Evolutionary conservation across 176 grass and related monocot genomes (phyloP).

Genomic region (Eragrostis curvula): DNA sequence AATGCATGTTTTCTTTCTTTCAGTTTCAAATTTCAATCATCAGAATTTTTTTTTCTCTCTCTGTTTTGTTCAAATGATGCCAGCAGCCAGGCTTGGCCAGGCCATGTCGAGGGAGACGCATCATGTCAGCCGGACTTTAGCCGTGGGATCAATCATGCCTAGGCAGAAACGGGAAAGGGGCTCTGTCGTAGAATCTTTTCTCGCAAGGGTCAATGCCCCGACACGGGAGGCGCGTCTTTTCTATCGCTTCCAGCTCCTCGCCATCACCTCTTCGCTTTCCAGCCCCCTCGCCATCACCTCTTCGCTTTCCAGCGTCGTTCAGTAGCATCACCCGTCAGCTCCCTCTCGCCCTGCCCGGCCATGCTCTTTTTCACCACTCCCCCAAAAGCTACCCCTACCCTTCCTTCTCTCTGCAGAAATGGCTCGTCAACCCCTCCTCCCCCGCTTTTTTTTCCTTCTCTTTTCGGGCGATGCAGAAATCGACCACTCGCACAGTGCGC

Average conservation of each 20-base stretch:
- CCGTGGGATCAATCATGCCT: constrained; percentile 36
- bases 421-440: neutral
- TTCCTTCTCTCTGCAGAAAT: neutral
- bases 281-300: constrained; percentile 17
- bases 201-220: constrained; percentile 30
- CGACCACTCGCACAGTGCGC: too few relatives aligned
- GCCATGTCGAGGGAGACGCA: neutral
- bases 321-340: neutral
- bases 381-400: neutral
- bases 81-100: too few relatives aligned
- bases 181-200: constrained; percentile 35
- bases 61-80: too few relatives aligned
- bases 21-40: neutral
- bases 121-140: constrained; percentile 1
- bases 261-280: constrained; percentile 32
- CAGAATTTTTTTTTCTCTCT: too few relatives aligned
- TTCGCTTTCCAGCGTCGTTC: constrained; percentile 18
- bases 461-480: too few relatives aligned
- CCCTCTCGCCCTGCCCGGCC: neutral
- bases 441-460: neutral
- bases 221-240: constrained; percentile 24
- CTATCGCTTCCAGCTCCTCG: neutral
- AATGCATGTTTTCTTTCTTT: neutral
- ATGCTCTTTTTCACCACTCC: neutral
- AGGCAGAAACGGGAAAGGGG: constrained; percentile 9